phyloP scores from a whole-genome alignment of 2,329 filamentous ascomycete species.

The Fusarium fujikuroi region DNA sequence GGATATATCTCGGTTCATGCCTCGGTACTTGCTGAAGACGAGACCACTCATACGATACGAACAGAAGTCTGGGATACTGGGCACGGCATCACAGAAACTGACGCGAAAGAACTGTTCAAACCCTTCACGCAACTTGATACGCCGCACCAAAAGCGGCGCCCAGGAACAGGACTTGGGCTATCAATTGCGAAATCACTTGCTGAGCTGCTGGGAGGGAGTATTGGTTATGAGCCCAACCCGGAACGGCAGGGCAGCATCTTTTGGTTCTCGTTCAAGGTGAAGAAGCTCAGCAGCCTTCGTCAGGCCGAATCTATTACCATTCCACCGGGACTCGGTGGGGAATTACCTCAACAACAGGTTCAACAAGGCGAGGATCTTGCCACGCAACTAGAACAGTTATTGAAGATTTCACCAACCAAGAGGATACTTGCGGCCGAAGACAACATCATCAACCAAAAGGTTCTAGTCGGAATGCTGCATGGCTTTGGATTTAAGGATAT shows the following conservation, averaged over 20 bases:
- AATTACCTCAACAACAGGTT: neutral
- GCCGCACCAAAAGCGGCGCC: neutral
- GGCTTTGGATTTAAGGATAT: neutral
- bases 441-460: constrained; percentile 10
- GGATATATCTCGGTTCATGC: neutral
- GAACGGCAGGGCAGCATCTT: neutral
- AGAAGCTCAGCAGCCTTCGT: neutral
- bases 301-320: neutral
- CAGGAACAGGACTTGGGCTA: constrained; percentile 1
- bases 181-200: constrained; percentile 3
- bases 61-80: constrained; percentile 1
- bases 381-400: neutral
- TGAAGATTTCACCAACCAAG: neutral
- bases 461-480: constrained; percentile 7
- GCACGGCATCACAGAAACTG: neutral
- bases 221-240: neutral
- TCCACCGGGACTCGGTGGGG: accelerated
- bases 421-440: neutral
- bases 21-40: neutral
- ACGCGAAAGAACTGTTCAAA: neutral
- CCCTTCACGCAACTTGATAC: constrained; percentile 9
- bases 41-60: neutral
- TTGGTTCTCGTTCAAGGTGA: neutral
- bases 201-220: neutral
- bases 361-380: neutral